These are phyloP conservation scores for Brachypodium distachyon DNA, from an alignment of 202 grass and related monocot species.

Conservation along the genomic window DNA sequence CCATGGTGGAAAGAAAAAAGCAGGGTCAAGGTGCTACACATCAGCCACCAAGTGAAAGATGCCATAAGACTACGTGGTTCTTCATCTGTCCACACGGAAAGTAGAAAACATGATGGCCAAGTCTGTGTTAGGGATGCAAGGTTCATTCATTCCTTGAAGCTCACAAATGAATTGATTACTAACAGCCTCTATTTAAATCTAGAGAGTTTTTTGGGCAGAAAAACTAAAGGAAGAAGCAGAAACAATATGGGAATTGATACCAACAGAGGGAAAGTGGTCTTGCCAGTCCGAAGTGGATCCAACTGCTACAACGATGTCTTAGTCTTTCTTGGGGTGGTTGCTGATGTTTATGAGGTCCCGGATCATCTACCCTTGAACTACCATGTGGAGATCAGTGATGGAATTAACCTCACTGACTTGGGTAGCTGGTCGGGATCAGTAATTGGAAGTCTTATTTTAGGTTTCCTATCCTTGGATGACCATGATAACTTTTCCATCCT, in stretches of 20 bases:
- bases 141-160: neutral
- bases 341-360: neutral
- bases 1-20: neutral
- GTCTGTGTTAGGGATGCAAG: neutral
- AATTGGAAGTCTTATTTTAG: too few relatives aligned
- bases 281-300: neutral
- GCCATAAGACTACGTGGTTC: neutral
- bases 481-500: neutral
- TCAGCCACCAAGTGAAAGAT: neutral
- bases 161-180: neutral
- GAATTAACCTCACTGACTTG: neutral
- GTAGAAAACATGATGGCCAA: neutral
- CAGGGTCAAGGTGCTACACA: neutral
- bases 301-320: neutral
- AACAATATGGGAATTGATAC: neutral
- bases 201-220: neutral
- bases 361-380: neutral
- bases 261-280: neutral
- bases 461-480: too few relatives aligned
- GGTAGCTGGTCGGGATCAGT: too few relatives aligned
- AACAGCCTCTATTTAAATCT: neutral
- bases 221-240: neutral
- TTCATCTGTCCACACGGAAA: neutral
- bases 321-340: neutral
- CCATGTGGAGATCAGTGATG: neutral